Percentiles rank a stretch among this genome's conserved stretches.
phyloP scores from a whole-genome alignment of 164 flowering plant genomes.

The Vitis vinifera region DNA sequence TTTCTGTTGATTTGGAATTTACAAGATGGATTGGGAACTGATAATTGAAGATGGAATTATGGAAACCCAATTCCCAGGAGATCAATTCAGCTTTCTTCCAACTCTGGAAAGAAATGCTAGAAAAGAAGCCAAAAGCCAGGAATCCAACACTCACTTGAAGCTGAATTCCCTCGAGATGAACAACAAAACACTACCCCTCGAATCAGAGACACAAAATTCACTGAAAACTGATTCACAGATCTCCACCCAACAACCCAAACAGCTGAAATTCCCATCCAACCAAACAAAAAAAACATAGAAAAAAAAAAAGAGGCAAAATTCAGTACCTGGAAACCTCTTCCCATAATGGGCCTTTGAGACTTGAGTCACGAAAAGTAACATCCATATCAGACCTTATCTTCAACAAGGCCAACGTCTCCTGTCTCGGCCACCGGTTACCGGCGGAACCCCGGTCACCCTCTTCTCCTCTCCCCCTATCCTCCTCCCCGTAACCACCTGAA shows the following conservation, averaged over 20 bases:
- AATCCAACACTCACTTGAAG: not conserved
- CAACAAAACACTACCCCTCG: not conserved
- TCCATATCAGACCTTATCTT: conserved; percentile 93
- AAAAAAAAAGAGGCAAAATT: not conserved
- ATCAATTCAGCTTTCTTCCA: no score
- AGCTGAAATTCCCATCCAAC: not conserved
- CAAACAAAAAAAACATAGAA: not conserved
- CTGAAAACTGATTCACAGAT: not conserved
- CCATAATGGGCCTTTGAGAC: conserved; percentile 96
- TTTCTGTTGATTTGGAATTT: no score
- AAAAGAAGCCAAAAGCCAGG: not conserved
- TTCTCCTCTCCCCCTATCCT: conserved; percentile 29
- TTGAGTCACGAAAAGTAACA: conserved; percentile 77
- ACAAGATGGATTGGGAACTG: no score
- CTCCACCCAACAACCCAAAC: not conserved
- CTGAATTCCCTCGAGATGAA: not conserved
- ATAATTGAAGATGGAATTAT: not conserved
- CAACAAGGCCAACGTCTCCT: conserved; percentile 84
- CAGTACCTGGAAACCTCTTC: conserved; percentile 88
- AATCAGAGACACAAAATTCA: not conserved
- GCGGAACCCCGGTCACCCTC: conserved; percentile 45
- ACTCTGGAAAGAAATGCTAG: not conserved
- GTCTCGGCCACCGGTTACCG: conserved; percentile 88
- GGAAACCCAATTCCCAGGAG: not conserved
- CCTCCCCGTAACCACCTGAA: conserved; percentile 26